Conservation (phyloP, 345 rosid genomes). For the Diplotaxis tenuifolia region DNA sequence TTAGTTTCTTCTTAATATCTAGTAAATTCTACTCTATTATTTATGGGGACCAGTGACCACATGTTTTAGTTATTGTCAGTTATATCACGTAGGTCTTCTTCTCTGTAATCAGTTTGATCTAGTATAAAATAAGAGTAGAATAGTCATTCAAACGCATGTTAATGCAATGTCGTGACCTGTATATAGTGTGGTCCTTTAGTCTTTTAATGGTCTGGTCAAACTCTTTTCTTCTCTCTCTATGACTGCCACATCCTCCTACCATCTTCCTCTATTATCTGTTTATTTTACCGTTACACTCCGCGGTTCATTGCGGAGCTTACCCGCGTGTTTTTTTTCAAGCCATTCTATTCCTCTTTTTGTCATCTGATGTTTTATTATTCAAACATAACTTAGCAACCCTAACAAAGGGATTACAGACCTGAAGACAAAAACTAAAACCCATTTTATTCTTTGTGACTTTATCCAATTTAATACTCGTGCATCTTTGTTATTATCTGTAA, state of each 20-base stretch:
- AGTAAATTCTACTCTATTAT: background rate
- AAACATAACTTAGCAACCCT: too few species aligned
- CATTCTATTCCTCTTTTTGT: background rate
- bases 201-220: constrained; percentile 34
- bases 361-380: too few species aligned
- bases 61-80: constrained; percentile 30
- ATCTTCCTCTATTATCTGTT: constrained; percentile 11
- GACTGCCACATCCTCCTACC: constrained; percentile 24
- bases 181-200: constrained; percentile 22
- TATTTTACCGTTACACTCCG: constrained; percentile 21
- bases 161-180: constrained; percentile 5
- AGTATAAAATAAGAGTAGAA: background rate
- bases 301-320: background rate
- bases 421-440: too few species aligned
- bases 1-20: too few species aligned
- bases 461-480: background rate
- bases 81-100: constrained; percentile 22
- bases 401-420: too few species aligned
- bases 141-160: constrained; percentile 12
- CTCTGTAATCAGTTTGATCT: constrained; percentile 16
- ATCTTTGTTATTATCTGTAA: background rate
- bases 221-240: constrained; percentile 3
- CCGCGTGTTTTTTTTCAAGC: background rate
- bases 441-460: background rate
- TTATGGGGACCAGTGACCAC: constrained; percentile 34